A percentile compares a stretch with the other conserved stretches of the same genome.
These are phyloP conservation scores for Aspergillus ustus DNA, from an alignment of 2,329 filamentous ascomycete species.

Conservation along the genomic window DNA sequence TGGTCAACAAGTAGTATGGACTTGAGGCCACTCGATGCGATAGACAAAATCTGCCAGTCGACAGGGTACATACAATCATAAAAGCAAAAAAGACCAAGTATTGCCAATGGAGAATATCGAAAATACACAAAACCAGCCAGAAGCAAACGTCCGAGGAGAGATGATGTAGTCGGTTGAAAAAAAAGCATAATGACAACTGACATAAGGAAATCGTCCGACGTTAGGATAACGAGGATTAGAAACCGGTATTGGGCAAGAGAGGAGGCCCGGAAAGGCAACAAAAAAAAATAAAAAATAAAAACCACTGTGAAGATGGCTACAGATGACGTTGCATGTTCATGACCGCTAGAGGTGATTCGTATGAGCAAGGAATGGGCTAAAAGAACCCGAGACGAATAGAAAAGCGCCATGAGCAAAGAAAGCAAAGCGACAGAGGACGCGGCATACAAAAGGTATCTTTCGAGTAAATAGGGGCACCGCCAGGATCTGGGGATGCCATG, in stretches of 20 bases:
- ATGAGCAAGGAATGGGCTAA: conserved; percentile 22
- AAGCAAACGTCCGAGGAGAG: conserved; percentile 29
- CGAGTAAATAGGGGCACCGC: conserved; percentile 42
- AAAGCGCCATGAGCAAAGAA: conserved; percentile 20
- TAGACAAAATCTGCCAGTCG: conserved; percentile 24
- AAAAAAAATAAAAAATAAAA: conserved; percentile 3
- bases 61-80: conserved; percentile 24
- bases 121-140: conserved; percentile 20
- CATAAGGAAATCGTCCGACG: conserved; percentile 41
- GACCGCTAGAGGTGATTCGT: conserved; percentile 27
- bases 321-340: conserved; percentile 27
- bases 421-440: conserved; percentile 22
- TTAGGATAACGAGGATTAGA: conserved; percentile 20
- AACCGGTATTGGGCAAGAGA: conserved; percentile 3
- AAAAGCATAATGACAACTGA: conserved; percentile 31
- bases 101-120: conserved; percentile 20
- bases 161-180: conserved; percentile 22
- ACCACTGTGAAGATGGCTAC: conserved; percentile 10
- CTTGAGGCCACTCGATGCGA: conserved; percentile 21
- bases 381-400: conserved; percentile 25
- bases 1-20: conserved; percentile 18
- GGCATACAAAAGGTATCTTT: conserved; percentile 46
- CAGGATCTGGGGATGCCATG: conserved; percentile 44
- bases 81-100: conserved; percentile 16
- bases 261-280: conserved; percentile 1